A percentile compares a stretch with the other conserved stretches of the same genome.
Conservation (phyloP, 306 rosid genomes). For the Lathyrus oleraceus region DNA sequence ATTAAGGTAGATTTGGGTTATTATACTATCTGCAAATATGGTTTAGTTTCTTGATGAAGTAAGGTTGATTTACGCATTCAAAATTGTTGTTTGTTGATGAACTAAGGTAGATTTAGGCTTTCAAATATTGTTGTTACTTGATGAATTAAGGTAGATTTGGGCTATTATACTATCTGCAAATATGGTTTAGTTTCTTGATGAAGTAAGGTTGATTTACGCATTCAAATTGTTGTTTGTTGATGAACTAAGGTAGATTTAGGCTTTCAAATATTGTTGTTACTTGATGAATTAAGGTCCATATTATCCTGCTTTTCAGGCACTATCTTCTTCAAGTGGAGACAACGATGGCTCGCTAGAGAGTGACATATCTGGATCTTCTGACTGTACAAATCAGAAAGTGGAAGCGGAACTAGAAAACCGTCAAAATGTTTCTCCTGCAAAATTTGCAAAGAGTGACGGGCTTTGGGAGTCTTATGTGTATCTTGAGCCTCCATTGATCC, state of each 20-base stretch:
- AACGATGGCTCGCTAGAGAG: constrained; percentile 15
- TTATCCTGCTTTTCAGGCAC: constrained; percentile 44
- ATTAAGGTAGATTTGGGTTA: neutral
- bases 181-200: constrained; percentile 2
- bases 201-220: constrained; percentile 20
- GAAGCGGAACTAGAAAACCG: constrained; percentile 20
- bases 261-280: neutral
- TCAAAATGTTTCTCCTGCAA: neutral
- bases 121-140: no score
- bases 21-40: constrained; percentile 12
- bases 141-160: neutral
- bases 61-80: no score
- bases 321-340: constrained; percentile 29
- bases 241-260: constrained; percentile 20
- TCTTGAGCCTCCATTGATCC: neutral
- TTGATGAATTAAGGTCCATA: neutral
- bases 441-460: neutral
- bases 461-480: neutral
- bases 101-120: no score
- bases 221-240: neutral
- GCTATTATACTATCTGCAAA: neutral
- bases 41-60: no score
- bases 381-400: constrained; percentile 25
- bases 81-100: no score
- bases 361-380: constrained; percentile 36